Evolutionary conservation across 2,329 filamentous ascomycete species (phyloP), one percentile per base, ranked within the genome.

Genomic region (Byssothecium circinans): DNA sequence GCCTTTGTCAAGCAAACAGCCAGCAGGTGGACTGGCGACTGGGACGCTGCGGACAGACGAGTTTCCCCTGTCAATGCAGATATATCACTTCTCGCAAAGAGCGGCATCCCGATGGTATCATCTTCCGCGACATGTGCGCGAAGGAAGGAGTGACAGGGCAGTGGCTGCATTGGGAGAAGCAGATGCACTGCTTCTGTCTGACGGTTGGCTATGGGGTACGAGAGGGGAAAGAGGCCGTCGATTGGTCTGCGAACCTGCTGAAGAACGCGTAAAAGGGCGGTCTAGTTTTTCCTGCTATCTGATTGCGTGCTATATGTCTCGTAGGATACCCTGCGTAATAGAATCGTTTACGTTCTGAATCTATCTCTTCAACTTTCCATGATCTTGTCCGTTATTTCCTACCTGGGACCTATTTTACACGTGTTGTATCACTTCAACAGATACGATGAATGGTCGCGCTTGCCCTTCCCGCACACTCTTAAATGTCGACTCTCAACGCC

Each of bases 111-210:
- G 81, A 83, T 53, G 78, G 74, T 1, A 32, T 79, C 1, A 52
- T 72, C 0, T 80, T 82, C 40, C 60, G 77, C 4, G 72, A 79
- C 2, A 74, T 70, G 44, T 77, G 75, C 6, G 67, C 69, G 22
- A 60, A 75, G 35, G 58, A 66, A 14, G 60, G 63, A 0, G 72
- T 83, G 0, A 40, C 63, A 1, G 81, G 81, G 0, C 69, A 79
- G 45, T 84, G 81, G 82, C 54, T 84, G 33, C 69, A 81, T 8
- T 84, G 81, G 81, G 75, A 81, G 15, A 76, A 76, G 15, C 78
- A 83, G 65, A 84, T 84, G 78, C 81, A 84, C 61, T 81, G 78
- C 49, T 84, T 83, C 43, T 74, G 78, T 1, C 61, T 84, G 29
- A 75, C 77, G 1, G 76, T 74, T 37, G 65, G 70, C 2, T 82